Conservation (phyloP, 371 early-diverging fungal species). For the Smittium culicis region DNA sequence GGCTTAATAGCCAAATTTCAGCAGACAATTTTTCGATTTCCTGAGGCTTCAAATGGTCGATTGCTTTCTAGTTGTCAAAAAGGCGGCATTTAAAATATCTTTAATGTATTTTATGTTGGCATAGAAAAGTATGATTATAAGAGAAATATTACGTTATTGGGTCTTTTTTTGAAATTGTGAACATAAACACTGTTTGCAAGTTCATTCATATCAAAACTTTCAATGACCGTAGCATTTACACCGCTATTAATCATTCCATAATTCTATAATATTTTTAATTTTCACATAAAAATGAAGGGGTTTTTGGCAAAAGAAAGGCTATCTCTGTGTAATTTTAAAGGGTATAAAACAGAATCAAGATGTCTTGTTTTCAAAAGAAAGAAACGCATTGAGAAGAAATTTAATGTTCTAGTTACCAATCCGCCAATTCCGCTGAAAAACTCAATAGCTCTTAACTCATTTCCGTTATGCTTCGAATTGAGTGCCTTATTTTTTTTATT, state of each 20-base stretch:
- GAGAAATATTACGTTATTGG: slow-evolving; percentile 35
- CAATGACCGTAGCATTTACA: slow-evolving; percentile 35
- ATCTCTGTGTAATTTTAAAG: no score
- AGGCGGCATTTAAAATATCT: no score
- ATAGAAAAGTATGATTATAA: neutral
- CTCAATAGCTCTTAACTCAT: slow-evolving; percentile 27
- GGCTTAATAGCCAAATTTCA: slow-evolving; percentile 64
- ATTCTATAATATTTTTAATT: slow-evolving; percentile 30
- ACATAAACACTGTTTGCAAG: slow-evolving; percentile 54
- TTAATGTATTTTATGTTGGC: slow-evolving; percentile 1
- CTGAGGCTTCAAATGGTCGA: slow-evolving; percentile 39
- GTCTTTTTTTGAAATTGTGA: slow-evolving; percentile 42
- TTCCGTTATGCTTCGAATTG: neutral
- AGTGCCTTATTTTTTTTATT: no score
- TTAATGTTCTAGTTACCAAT: slow-evolving; percentile 29
- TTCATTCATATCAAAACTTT: slow-evolving; percentile 54
- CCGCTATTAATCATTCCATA: slow-evolving; percentile 45
- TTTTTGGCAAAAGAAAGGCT: no score
- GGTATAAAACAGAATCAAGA: no score
- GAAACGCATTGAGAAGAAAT: neutral
- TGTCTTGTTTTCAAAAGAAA: no score
- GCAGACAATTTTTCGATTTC: slow-evolving; percentile 50
- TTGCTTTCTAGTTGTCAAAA: slow-evolving; percentile 39
- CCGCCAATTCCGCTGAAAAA: slow-evolving; percentile 69
- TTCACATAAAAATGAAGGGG: neutral